Evolutionary conservation across 306 rosid species (phyloP).

Genomic region (Hippophae tibetana): DNA sequence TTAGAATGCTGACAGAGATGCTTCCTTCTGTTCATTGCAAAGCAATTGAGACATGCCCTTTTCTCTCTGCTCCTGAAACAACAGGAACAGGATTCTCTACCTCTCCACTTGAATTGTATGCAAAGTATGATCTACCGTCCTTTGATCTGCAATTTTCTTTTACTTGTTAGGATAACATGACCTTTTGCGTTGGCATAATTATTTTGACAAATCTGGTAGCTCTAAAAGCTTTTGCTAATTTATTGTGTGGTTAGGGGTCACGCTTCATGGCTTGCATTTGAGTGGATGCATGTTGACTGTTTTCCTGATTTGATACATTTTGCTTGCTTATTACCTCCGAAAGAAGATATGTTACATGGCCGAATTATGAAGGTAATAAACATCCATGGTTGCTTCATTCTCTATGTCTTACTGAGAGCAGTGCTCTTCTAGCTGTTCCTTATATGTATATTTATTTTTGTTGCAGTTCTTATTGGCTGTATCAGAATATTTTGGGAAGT

Average conservation of each 20-base stretch:
- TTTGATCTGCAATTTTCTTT: not conserved
- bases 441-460: slow-evolving; percentile 17
- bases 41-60: slow-evolving; percentile 73
- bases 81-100: slow-evolving; percentile 43
- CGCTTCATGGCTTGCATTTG: slow-evolving; percentile 78
- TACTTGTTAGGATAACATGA: not conserved
- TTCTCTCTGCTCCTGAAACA: slow-evolving; percentile 47
- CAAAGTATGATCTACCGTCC: slow-evolving; percentile 42
- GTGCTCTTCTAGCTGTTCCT: slow-evolving; percentile 15
- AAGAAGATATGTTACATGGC: slow-evolving; percentile 78
- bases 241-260: slow-evolving; percentile 50
- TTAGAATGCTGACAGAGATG: slow-evolving; percentile 63
- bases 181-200: slow-evolving; percentile 14
- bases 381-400: slow-evolving; percentile 5
- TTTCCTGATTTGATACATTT: slow-evolving; percentile 76
- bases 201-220: slow-evolving; percentile 16
- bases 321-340: slow-evolving; percentile 76
- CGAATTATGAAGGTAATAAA: slow-evolving; percentile 55
- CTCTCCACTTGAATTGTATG: slow-evolving; percentile 68
- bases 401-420: slow-evolving; percentile 6
- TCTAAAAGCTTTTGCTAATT: slow-evolving; percentile 25
- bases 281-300: slow-evolving; percentile 88
- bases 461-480: slow-evolving; percentile 79
- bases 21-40: slow-evolving; percentile 57
- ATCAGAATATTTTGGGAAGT: slow-evolving; percentile 71